phyloP scores from a whole-genome alignment of 2,329 filamentous ascomycete species.

The Dactylella cylindrospora region DNA sequence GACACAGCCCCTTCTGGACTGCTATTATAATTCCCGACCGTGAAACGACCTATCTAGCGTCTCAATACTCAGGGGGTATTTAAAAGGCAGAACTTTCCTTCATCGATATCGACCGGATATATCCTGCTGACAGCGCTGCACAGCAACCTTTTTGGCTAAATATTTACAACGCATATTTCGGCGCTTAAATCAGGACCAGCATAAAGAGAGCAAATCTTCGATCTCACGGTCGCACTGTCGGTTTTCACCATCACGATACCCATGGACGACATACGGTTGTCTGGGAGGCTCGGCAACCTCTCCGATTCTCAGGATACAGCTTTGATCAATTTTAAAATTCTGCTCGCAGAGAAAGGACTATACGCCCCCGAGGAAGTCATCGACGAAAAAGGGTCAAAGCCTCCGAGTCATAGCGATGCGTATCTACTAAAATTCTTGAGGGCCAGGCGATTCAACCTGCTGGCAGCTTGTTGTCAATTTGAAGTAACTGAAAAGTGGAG shows the following conservation, averaged over 20 bases:
- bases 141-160: too few relatives aligned
- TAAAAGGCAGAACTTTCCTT: too few relatives aligned
- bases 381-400: constrained; percentile 23
- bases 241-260: not conserved
- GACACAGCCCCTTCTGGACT: too few relatives aligned
- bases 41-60: too few relatives aligned
- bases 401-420: constrained; percentile 18
- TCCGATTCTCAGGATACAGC: constrained; percentile 17
- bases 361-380: constrained; percentile 35
- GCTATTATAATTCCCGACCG: too few relatives aligned
- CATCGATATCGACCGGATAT: too few relatives aligned
- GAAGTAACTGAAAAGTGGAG: constrained; percentile 30
- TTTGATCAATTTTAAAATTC: constrained; percentile 36
- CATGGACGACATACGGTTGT: constrained; percentile 20
- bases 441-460: constrained; percentile 25
- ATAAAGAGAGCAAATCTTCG: too few relatives aligned
- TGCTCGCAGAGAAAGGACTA: constrained; percentile 23
- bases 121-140: too few relatives aligned
- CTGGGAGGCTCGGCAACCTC: constrained; percentile 27
- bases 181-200: too few relatives aligned
- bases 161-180: too few relatives aligned
- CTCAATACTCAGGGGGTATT: too few relatives aligned
- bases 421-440: constrained; percentile 27
- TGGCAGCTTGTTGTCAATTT: constrained; percentile 19
- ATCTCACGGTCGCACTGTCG: too few relatives aligned